Evolutionary conservation across 257 asterid genomes (phyloP), one percentile per base, ranked within the genome.

Genomic region (Leonotis leonurus): DNA sequence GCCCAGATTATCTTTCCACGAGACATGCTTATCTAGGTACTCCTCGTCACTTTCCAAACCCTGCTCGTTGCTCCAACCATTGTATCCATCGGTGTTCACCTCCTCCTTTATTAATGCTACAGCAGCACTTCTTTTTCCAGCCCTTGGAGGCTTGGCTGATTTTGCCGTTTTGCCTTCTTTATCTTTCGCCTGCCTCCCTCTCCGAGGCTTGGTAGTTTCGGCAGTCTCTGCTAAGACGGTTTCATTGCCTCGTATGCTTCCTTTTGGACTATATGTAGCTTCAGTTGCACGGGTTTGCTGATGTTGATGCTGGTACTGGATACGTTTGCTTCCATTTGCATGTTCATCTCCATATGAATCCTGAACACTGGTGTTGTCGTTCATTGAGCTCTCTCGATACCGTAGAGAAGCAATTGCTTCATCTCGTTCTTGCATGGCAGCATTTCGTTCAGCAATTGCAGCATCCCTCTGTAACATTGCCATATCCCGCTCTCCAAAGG

Each of bases 401-500:
- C 70, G 75, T 27, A 90, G 72, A 59, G 95, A 83, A 72, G 95
- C 35, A 39, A 90, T 75, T 41, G 95, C 95, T 21, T 81, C 90
- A 16, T 87, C 88, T 36, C 95, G 64, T 62, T 90, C 97, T 58
- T 85, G 84, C 6, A 83, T 74, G 77, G 89, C 96, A 56, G 87
- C 79, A 29, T 85, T 82, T 30, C 96, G 83, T 64, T 87, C 97
- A 13, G 95, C 88, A 45, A 90, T 78, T 65, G 97, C 95, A 18
- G 96, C 97, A 73, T 90, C 97, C 66, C 96, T 69, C 71, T 90
- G 90, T 69, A 85, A 70, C 95, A 87, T 83, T 33, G 97, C 96
- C 89, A 85, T 84, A 72, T 90, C 97, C 64, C 96, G 77, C 82
- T 90, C 97, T 17, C 90, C 83, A 48, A 87, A 87, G 45, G 96